Evolutionary conservation across 345 rosid genomes (phyloP).

Genomic region (Salix caprea): DNA sequence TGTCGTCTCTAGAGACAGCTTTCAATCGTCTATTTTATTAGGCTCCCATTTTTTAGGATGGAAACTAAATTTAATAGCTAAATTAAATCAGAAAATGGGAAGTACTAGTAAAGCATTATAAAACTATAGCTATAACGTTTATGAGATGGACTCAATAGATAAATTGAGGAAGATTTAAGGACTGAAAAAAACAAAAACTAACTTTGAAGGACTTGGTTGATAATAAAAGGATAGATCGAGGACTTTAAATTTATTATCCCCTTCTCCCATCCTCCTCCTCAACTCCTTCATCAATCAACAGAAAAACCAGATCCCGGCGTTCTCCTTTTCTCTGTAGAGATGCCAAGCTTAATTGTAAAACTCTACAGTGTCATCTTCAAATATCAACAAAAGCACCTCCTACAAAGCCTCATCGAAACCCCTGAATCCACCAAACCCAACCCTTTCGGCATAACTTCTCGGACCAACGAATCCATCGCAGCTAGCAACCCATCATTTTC

Average conservation of each 20-base stretch:
- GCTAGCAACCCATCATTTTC: slow-evolving; percentile 52
- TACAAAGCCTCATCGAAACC: slow-evolving; percentile 38
- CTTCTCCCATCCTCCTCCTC: not conserved
- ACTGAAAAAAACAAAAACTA: not conserved
- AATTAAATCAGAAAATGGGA: too few relatives aligned
- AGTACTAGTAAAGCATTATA: too few relatives aligned
- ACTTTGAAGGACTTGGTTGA: not conserved
- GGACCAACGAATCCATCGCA: slow-evolving; percentile 47
- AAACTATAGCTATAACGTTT: too few relatives aligned
- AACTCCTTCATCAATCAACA: not conserved
- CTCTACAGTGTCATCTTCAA: slow-evolving; percentile 64
- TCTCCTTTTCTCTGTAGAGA: slow-evolving; percentile 10
- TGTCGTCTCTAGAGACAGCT: not conserved
- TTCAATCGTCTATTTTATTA: not conserved
- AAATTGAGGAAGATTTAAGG: not conserved
- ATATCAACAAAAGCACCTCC: slow-evolving; percentile 45
- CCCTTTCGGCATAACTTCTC: slow-evolving; percentile 51
- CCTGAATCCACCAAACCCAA: slow-evolving; percentile 16
- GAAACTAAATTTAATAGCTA: not conserved
- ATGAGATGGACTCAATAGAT: not conserved
- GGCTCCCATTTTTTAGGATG: not conserved
- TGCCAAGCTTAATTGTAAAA: slow-evolving; percentile 59
- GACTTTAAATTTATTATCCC: not conserved
- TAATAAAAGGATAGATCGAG: not conserved
- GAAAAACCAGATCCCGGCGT: not conserved